Conservation (phyloP, 2,329 filamentous ascomycete species). For the Fusarium setosum region DNA sequence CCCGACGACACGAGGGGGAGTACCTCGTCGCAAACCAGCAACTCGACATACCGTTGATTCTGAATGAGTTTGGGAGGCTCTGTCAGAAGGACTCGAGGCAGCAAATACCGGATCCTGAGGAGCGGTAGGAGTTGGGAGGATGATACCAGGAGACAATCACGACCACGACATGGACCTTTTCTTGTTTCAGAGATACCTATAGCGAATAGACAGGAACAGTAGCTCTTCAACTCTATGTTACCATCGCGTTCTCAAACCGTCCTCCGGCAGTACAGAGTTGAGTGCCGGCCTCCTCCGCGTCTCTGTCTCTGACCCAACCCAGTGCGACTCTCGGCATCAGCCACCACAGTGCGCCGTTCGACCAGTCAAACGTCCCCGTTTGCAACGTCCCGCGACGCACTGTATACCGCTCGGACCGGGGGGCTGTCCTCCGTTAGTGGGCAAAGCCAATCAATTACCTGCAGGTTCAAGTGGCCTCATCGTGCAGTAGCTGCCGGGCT, state of each 20-base stretch:
- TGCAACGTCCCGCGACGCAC: slow-evolving; percentile 8
- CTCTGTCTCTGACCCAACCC: slow-evolving; percentile 2
- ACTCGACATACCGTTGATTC: slow-evolving; percentile 5
- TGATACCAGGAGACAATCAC: background rate
- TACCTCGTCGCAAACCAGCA: background rate
- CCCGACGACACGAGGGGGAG: slow-evolving; percentile 21
- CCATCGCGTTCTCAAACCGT: background rate
- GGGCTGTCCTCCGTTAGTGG: background rate
- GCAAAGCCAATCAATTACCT: slow-evolving; percentile 12
- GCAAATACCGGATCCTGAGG: background rate
- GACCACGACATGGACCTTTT: slow-evolving; percentile 3
- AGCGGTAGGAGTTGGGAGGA: background rate
- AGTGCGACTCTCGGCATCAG: slow-evolving; percentile 9
- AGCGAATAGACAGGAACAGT: background rate
- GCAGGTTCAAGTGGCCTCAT: slow-evolving; percentile 32
- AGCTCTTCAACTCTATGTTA: background rate
- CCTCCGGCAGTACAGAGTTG: background rate
- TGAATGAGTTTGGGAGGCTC: slow-evolving; percentile 19
- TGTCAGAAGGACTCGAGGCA: slow-evolving; percentile 7
- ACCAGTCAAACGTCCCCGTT: slow-evolving; percentile 3
- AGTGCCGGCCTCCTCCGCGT: background rate
- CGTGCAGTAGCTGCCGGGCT: slow-evolving; percentile 44
- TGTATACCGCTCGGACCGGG: slow-evolving; percentile 32
- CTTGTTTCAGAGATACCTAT: background rate
- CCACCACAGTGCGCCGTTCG: slow-evolving; percentile 32